These are phyloP conservation scores for Exidia glandulosa DNA, from an alignment of 768 basidiomycete species.

Conservation along the genomic window DNA sequence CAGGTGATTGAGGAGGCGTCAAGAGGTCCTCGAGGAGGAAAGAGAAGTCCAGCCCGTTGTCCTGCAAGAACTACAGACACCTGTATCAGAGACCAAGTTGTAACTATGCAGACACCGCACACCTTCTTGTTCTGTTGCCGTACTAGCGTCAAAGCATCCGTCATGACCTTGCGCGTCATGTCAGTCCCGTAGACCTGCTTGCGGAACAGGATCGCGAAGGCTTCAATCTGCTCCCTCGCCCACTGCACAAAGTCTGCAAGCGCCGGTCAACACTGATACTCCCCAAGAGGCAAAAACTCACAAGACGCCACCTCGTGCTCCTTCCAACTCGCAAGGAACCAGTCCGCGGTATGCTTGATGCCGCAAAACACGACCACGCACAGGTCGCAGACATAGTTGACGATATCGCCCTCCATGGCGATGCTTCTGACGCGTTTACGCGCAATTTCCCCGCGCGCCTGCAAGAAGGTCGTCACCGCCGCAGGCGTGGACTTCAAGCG, in stretches of 20 bases:
- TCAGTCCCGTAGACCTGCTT: slow-evolving; percentile 87
- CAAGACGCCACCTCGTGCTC: slow-evolving; percentile 91
- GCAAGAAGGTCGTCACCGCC: slow-evolving; percentile 74
- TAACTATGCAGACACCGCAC: slow-evolving; percentile 7
- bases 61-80: slow-evolving; percentile 59
- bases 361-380: slow-evolving; percentile 86
- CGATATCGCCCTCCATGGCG: slow-evolving; percentile 75
- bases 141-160: slow-evolving; percentile 71
- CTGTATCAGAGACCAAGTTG: background rate
- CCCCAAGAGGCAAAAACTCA: slow-evolving; percentile 28
- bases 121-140: slow-evolving; percentile 79
- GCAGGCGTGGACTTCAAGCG: slow-evolving; percentile 66
- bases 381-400: slow-evolving; percentile 76
- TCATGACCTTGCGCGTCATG: slow-evolving; percentile 53
- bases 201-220: slow-evolving; percentile 74
- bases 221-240: slow-evolving; percentile 78
- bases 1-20: slow-evolving; percentile 1
- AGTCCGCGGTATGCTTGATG: slow-evolving; percentile 95
- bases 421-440: slow-evolving; percentile 74
- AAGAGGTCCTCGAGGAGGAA: slow-evolving; percentile 78
- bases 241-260: slow-evolving; percentile 84
- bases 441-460: slow-evolving; percentile 66
- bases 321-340: slow-evolving; percentile 92
- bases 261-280: background rate
- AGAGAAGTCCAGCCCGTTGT: slow-evolving; percentile 89